Evolutionary conservation across 2,329 filamentous ascomycete genomes (phyloP), one percentile per base, ranked within the genome.

Genomic region (Hypoxylon rubiginosum): DNA sequence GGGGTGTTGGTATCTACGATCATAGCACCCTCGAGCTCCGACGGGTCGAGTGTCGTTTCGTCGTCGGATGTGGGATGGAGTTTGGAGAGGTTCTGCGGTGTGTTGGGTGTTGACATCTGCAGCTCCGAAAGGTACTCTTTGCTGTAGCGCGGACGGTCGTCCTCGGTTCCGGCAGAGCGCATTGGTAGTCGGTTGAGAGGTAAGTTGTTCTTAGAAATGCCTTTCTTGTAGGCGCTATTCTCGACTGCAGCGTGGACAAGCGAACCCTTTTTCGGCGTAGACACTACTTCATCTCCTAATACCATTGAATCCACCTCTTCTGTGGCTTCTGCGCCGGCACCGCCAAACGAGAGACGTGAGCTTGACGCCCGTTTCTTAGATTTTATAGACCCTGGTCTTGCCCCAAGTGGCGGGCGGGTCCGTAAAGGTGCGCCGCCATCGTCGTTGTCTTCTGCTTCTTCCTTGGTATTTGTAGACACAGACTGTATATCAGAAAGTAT

Each of bases 81-180:
- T 0, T 79, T 79, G 0, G 82, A 81, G 0, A 90, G 74, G 63
- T 92, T 86, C 67, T 88, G 90, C 0, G 94, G 94, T 0, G 92
- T 94, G 24, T 90, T 92, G 0, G 93, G 94, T 0, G 94, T 97
- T 11, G 92, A 94, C 64, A 90, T 91, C 68, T 93, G 92, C 13
- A 99, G 84, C 77, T 97, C 93, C 34, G 92, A 90, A 19, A 99
- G 84, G 70, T 95, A 93, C 72, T 97, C 93, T 74, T 92, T 92
- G 81, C 87, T 97, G 77, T 99, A 98, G 63, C 83, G 91, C 0
- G 93, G 94, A 39, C 91, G 84, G 55, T 90, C 90, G 15, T 91
- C 88, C 13, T 92, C 89, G 10, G 79, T 80, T 13, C 89, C 85
- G 5, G 83, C 81, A 0, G 86, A 83, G 7, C 88, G 84, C 59